Base-by-base conservation (phyloP, 805 yeast species). In the Babjeviella inositovora region DNA sequence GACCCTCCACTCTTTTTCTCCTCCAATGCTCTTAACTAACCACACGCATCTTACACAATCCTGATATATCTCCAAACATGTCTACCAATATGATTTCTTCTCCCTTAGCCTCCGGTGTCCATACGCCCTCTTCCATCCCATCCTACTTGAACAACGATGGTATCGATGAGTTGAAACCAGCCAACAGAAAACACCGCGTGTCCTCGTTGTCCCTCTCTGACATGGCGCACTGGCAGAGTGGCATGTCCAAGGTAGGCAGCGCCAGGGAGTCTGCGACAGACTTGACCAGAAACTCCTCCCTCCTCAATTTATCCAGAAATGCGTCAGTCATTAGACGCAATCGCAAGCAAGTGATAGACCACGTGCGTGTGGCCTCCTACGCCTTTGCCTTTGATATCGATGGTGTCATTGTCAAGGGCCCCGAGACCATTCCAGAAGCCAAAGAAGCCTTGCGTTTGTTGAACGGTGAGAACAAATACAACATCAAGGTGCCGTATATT, bases 361-460 rank as follows among this genome's bases (percentile, higher is more conserved):
- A 76, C 42, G 64, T 53, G 19, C 57, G 87, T 41, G 71, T 76
- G 19, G 84, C 85, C 2, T 70, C 79, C 3, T 76, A 76, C 40
- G 93, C 93, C 3, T 82, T 82, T 54, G 90, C 92, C 19, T 82
- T 84, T 45, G 94, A 84, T 50, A 82, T 82, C 26, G 95, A 82
- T 43, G 95, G 95, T 20, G 95, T 82, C 22, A 67, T 82, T 21
- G 70, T 82, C 32, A 62, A 79, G 29, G 93, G 94, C 9, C 85
- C 90, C 2, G 67, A 74, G 25, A 75, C 87, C 5, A 74, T 82
- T 22, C 85, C 90, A 0, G 73, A 76, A 38, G 92, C 93, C 1
- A 62, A 58, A 9, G 63, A 69, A 31, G 93, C 93, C 5, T 49
- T 82, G 33, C 59, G 61, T 31, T 42, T 76, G 54, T 59, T 82